Base-by-base conservation (phyloP, 148 eudicot genomes). In the Nyssa sinensis region DNA sequence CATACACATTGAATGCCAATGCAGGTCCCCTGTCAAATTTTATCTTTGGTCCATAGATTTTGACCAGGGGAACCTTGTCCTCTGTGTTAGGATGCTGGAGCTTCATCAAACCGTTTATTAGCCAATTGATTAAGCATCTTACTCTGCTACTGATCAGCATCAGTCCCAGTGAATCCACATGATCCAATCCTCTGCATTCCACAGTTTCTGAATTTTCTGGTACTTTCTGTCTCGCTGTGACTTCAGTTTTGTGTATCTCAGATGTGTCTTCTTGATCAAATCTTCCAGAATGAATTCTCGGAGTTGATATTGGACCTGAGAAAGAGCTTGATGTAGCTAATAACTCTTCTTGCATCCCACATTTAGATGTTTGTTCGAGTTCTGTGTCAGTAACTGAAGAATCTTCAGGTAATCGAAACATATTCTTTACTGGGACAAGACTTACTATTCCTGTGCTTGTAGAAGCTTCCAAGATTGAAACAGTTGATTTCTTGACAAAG, bases 21-120 rank as follows among this genome's bases (percentile, higher is more conserved):
- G 96, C 96, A 0, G 97, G 91, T 30, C 96, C 99, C 64, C 99
- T 77, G 64, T 93, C 91, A 73, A 90, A 95, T 78, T 91, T 93
- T 55, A 92, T 83, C 78, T 82, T 88, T 3, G 99, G 94, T 59
- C 99, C 99, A 59, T 95, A 91, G 55, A 95, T 90, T 77, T 61
- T 82, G 27, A 92, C 94, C 59, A 95, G 73, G 5, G 90, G 91
- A 35, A 77, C 77, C 37, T 71, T 82, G 4, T 77, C 80, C 34
- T 86, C 87, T 29, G 87, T 71, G 74, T 85, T 86, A 1, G 99
- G 97, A 80, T 95, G 91, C 70, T 80, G 87, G 19, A 95, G 94
- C 73, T 91, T 95, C 62, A 64, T 80, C 74, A 92, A 27, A 28
- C 94, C 96, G 62, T 70, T 85, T 27, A 95, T 86, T 27, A 95